A percentile compares a stretch with the other conserved stretches of the same genome.
phyloP scores from a whole-genome alignment of 176 grass and related monocot species.

The Tuctoria greenei region DNA sequence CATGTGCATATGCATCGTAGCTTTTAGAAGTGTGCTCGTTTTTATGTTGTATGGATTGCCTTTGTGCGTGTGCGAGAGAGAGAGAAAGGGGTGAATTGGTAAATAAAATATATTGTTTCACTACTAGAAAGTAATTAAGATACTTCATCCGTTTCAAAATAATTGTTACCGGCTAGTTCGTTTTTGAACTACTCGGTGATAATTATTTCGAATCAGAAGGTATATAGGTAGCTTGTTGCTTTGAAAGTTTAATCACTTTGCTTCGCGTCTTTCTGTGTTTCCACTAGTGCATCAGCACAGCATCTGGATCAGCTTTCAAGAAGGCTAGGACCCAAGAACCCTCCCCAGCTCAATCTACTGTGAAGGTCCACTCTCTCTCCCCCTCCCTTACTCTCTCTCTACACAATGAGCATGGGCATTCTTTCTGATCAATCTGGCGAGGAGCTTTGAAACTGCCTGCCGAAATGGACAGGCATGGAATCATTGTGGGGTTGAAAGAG shows the following conservation, averaged over 20 bases:
- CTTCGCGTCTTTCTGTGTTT: conserved; percentile 37
- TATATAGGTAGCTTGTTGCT: too few relatives aligned
- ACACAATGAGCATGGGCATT: conserved; percentile 28
- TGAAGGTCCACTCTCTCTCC: conserved; percentile 66
- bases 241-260: conserved; percentile 40
- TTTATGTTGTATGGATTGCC: neutral
- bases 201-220: too few relatives aligned
- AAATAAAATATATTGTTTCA: neutral
- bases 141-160: too few relatives aligned
- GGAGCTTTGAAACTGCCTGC: conserved; percentile 44
- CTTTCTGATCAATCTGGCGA: conserved; percentile 30
- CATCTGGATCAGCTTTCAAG: conserved; percentile 84
- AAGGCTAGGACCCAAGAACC: conserved; percentile 86
- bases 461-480: conserved; percentile 50
- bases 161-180: too few relatives aligned
- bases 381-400: conserved; percentile 52
- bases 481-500: conserved; percentile 47
- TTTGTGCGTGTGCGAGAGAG: neutral
- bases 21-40: conserved; percentile 6
- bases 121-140: conserved; percentile 19
- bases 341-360: conserved; percentile 62
- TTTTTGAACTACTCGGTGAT: too few relatives aligned
- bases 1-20: conserved; percentile 42
- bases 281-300: conserved; percentile 58
- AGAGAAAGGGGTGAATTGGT: neutral